These are phyloP conservation scores for Chlamydomonas reinhardtii DNA, from an alignment of 163 green algal genomes.

Conservation along the genomic window DNA sequence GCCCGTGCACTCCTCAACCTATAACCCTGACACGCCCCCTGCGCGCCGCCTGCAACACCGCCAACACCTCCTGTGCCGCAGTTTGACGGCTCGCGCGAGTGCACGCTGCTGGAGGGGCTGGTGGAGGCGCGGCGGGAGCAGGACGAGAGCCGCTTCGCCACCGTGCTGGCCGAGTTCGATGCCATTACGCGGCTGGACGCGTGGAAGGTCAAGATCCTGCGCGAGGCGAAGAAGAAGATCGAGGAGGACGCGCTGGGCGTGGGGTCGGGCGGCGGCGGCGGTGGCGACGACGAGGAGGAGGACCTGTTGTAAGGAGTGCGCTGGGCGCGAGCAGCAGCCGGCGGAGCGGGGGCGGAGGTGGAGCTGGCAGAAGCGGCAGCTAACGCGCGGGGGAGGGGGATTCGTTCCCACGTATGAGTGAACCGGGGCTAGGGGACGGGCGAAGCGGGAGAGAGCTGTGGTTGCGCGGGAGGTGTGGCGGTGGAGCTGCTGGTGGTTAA, in stretches of 20 bases:
- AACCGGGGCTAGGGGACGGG: too few species aligned
- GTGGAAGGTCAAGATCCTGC: slow-evolving; percentile 95
- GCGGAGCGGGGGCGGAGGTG: too few species aligned
- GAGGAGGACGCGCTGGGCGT: slow-evolving; percentile 42
- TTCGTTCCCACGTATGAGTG: too few species aligned
- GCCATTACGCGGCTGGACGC: slow-evolving; percentile 87
- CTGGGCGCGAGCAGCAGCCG: too few species aligned
- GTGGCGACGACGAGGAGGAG: slow-evolving; percentile 38
- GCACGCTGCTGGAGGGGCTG: slow-evolving; percentile 55
- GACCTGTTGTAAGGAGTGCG: slow-evolving; percentile 38
- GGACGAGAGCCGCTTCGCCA: slow-evolving; percentile 87
- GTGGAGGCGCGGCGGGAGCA: slow-evolving; percentile 78
- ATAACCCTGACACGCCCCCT: too few species aligned
- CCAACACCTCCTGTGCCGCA: slow-evolving; percentile 12
- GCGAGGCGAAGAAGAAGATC: slow-evolving; percentile 73
- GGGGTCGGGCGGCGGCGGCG: slow-evolving; percentile 21
- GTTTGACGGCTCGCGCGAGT: slow-evolving; percentile 66
- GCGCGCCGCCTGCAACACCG: too few species aligned
- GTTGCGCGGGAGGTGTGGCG: too few species aligned
- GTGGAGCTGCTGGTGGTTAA: too few species aligned
- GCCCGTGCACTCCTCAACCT: too few species aligned
- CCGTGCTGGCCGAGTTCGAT: slow-evolving; percentile 93
- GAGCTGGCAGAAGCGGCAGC: too few species aligned
- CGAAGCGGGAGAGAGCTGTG: too few species aligned
- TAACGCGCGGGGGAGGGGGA: too few species aligned